Evolutionary conservation across 345 rosid species (phyloP), one percentile per base, ranked within the genome.

Genomic region (Cardamine occulta): DNA sequence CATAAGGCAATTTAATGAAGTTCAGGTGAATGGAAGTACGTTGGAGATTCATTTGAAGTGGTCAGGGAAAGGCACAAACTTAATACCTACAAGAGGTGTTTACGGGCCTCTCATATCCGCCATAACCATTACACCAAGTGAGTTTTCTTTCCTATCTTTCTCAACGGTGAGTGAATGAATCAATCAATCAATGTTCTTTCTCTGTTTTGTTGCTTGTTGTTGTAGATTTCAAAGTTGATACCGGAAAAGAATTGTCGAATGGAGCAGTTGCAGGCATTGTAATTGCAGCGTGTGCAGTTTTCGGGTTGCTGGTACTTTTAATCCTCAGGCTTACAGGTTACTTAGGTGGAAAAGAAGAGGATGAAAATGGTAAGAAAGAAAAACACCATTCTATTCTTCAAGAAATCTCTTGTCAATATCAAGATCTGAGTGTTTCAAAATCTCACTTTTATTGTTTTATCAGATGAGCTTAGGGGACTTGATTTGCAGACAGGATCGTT

Each of bases 51-150:
- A 80, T 76, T 81, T 91, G 45, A 80, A 80, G 35, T 95, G 99
- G 99, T 17, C 80, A 17, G 97, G 98, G 7, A 88, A 86, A 87
- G 97, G 99, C 55, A 90, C 97, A 15, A 85, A 63, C 18, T 75
- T 86, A 5, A 29, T 94, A 73, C 99, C 99, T 7, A 73, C 53
- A 3, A 67, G 92, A 66, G 91, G 90, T 39, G 87, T 80, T 53
- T 86, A 91, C 64, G 99, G 97, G 29, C 99, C 99, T 72, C 93
- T 95, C 58, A 86, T 95, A 74, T 88, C 93, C 10, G 99, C 88
- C 47, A 88, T 88, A 63, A 74, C 88, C 13, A 78, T 95, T 47
- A 88, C 91, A 58, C 91, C 93, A 8, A 88, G 97, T 91, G 81
- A 76, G 96, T 74, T 62, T n/a, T 19, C 15, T 31, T 21, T 52